Percentiles rank a stretch among this genome's conserved stretches.
Conservation (phyloP, 306 rosid species). For the Corylus americana region DNA sequence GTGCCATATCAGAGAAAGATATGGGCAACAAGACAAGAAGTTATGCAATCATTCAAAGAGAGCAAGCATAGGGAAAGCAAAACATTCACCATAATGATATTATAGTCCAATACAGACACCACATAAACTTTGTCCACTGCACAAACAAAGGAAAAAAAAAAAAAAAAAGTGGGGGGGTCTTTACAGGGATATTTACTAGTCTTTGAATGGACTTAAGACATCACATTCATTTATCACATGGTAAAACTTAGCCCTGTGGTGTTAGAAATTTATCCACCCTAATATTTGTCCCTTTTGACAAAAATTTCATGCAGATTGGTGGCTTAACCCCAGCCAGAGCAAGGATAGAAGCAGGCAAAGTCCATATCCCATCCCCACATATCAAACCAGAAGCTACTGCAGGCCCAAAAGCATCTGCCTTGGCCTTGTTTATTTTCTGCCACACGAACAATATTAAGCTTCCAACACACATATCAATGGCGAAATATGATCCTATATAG, state of each 20-base stretch:
- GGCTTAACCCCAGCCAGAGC: conserved; percentile 18
- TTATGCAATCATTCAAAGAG: too few relatives aligned
- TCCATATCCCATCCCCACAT: conserved; percentile 19
- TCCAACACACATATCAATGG: conserved; percentile 20
- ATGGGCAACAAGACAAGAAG: too few relatives aligned
- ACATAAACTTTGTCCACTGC: too few relatives aligned
- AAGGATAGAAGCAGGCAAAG: conserved; percentile 13
- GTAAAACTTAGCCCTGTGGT: background rate
- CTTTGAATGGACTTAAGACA: background rate
- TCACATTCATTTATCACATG: background rate
- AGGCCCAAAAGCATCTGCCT: conserved; percentile 5
- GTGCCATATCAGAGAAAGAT: too few relatives aligned
- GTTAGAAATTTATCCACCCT: background rate
- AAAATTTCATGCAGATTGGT: conserved; percentile 20
- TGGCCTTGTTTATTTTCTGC: background rate
- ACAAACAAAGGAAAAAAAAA: background rate
- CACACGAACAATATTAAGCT: conserved; percentile 14
- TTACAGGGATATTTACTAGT: background rate
- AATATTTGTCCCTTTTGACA: background rate
- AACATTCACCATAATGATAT: too few relatives aligned
- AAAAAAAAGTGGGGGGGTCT: too few relatives aligned
- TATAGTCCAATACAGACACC: too few relatives aligned
- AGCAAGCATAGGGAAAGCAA: too few relatives aligned
- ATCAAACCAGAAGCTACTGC: conserved; percentile 22
- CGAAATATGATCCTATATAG: conserved; percentile 14